Base-by-base conservation (phyloP, 179 eudicot genomes). In the Amaranthus tricolor region DNA sequence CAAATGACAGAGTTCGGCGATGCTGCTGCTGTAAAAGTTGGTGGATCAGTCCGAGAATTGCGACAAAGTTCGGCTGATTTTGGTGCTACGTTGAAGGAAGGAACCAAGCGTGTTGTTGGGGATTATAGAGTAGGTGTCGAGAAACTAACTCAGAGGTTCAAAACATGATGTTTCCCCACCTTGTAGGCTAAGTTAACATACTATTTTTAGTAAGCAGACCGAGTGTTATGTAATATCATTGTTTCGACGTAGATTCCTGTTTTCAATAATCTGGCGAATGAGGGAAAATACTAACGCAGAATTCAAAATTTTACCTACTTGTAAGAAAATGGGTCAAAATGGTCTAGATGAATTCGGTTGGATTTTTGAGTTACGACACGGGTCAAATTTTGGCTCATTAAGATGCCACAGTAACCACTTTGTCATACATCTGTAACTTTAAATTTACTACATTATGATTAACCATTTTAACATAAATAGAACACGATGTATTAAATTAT, bases 101-200 rank as follows among this genome's bases (percentile, higher is more conserved):
- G 96, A 52, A 88, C 87, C 9, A 91, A 88, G 81, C 86, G 97
- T 53, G 85, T 86, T 60, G 91, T 82, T 14, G 96, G 81, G 69
- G 97, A 91, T 61, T 89, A 93, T 76, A 86, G 84, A 77, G 98
- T 77, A 62, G 88, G 96, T 51, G 94, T 93, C 62, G 96, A 86
- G 85, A 90, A 90, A 78, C 76, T 94, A 4, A 82, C 93, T 5
- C 97, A 94, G 80, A 94, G 80, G 80, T 94, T 94, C 80, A 92
- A 91, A 89, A 74, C 89, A 44, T 81, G 74, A 68, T 20, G 14
- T 57, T 64, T 68, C 48, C 54, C 40, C 48, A 59, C 64, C 61
- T 15, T 71, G 13, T 69, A 20, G 52, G 72, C 69, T 61, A 53
- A 62, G 74, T 31, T 48, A 63, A 62, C 16, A 14, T 9, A 52